Evolutionary conservation across 768 basidiomycete genomes (phyloP).

Genomic region (Butyriboletus loyo): DNA sequence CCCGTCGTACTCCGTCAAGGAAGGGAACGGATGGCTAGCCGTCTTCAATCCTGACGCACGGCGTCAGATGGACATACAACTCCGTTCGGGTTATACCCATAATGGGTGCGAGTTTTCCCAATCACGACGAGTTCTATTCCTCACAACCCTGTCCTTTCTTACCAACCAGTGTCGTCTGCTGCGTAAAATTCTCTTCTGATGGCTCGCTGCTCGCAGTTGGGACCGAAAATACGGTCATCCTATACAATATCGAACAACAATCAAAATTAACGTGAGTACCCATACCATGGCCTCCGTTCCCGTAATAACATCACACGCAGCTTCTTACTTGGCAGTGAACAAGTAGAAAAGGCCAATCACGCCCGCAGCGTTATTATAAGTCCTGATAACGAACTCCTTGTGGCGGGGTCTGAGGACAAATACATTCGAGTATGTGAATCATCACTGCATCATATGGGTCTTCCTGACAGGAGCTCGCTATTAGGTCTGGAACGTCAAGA

Average conservation of each 20-base stretch:
- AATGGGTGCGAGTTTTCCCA: constrained; percentile 58
- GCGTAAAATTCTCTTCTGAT: constrained; percentile 31
- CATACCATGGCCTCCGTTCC: not conserved
- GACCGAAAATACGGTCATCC: constrained; percentile 29
- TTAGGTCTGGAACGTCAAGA: constrained; percentile 29
- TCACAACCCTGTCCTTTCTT: not conserved
- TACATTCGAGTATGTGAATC: constrained; percentile 29
- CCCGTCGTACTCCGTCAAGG: constrained; percentile 36
- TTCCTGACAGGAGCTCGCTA: constrained; percentile 2
- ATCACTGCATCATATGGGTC: not conserved
- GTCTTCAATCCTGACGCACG: constrained; percentile 49
- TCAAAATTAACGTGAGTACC: constrained; percentile 28
- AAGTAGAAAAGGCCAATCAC: constrained; percentile 23
- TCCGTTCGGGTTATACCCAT: constrained; percentile 74
- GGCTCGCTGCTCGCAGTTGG: constrained; percentile 32
- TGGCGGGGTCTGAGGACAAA: constrained; percentile 35
- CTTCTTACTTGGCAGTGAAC: constrained; percentile 27
- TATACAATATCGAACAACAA: constrained; percentile 27
- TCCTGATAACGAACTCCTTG: constrained; percentile 29
- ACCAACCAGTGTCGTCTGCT: constrained; percentile 29
- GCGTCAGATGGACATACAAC: constrained; percentile 49
- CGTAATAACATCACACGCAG: constrained; percentile 8
- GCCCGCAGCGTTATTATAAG: constrained; percentile 33
- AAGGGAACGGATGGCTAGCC: constrained; percentile 52
- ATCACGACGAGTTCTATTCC: constrained; percentile 2